These are phyloP conservation scores for Bimuria novae-zelandiae DNA, from an alignment of 2,329 filamentous ascomycete species.

Conservation along the genomic window DNA sequence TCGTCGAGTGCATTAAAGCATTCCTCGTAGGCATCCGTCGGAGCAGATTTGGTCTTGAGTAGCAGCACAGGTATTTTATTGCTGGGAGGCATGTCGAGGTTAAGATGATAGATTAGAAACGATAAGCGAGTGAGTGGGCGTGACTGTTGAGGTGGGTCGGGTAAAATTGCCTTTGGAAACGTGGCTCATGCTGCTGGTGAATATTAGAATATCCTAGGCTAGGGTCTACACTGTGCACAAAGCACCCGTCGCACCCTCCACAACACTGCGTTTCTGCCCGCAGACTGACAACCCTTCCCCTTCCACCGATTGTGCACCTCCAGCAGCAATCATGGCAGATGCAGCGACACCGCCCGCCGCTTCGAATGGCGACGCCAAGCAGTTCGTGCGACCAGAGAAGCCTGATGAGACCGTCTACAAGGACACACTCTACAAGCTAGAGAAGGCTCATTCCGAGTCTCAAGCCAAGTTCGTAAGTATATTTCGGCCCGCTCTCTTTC, in stretches of 20 bases:
- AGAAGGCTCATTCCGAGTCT: slow-evolving; percentile 82
- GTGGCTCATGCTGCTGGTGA: slow-evolving; percentile 11
- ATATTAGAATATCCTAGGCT: slow-evolving; percentile 21
- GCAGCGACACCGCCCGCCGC: slow-evolving; percentile 43
- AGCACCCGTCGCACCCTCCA: background rate
- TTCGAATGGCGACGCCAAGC: slow-evolving; percentile 40
- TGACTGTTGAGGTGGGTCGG: slow-evolving; percentile 17
- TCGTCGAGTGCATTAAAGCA: slow-evolving; percentile 59
- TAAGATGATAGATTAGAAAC: slow-evolving; percentile 1
- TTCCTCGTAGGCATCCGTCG: slow-evolving; percentile 73
- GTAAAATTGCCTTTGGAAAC: slow-evolving; percentile 24
- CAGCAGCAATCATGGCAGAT: slow-evolving; percentile 37
- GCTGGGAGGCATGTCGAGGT: slow-evolving; percentile 32
- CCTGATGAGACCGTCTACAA: slow-evolving; percentile 88
- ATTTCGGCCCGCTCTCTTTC: background rate
- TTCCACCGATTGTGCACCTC: background rate
- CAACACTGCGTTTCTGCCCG: slow-evolving; percentile 12
- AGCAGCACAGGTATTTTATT: slow-evolving; percentile 67
- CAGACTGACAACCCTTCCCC: slow-evolving; percentile 15
- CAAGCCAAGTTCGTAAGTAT: slow-evolving; percentile 70
- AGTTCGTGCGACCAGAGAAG: slow-evolving; percentile 71
- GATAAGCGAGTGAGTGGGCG: slow-evolving; percentile 9
- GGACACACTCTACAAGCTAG: slow-evolving; percentile 74
- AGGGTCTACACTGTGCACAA: too few relatives aligned
- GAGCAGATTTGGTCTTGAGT: slow-evolving; percentile 76